Evolutionary conservation across 1,139 yeast species (phyloP).

Genomic region (Debaryomycetaceae sp.): DNA sequence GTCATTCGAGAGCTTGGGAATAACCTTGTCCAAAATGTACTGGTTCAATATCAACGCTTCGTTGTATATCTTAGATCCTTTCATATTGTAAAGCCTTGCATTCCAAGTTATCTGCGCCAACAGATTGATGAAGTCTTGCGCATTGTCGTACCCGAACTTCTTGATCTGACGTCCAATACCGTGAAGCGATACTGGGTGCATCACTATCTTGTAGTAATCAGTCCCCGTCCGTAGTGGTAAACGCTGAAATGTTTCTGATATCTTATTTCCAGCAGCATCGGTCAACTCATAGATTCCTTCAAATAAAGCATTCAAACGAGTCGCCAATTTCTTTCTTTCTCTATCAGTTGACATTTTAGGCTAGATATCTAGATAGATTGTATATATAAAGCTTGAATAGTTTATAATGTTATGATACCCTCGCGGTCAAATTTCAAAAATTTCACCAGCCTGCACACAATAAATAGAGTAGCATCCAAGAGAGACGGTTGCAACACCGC

Average conservation of each 20-base stretch:
- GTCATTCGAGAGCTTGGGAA: constrained; percentile 52
- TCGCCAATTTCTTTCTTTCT: constrained; percentile 40
- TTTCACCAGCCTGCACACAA: neutral
- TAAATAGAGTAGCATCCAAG: too few species aligned
- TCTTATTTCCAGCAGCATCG: constrained; percentile 40
- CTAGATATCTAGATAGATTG: neutral
- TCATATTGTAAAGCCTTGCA: constrained; percentile 78
- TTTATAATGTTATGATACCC: neutral
- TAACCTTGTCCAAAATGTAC: constrained; percentile 49
- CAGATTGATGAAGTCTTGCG: constrained; percentile 72
- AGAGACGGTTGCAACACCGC: too few species aligned
- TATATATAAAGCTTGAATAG: neutral
- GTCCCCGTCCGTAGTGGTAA: constrained; percentile 52
- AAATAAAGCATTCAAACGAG: constrained; percentile 35
- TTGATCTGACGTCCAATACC: constrained; percentile 43
- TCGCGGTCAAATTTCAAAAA: neutral
- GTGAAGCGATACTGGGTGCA: constrained; percentile 43
- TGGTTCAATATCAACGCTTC: constrained; percentile 72
- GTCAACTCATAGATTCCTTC: constrained; percentile 43
- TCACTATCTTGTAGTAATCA: constrained; percentile 44
- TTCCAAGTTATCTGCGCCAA: constrained; percentile 86
- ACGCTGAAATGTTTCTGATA: constrained; percentile 49
- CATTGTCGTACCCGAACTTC: constrained; percentile 50
- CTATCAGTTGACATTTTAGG: constrained; percentile 26
- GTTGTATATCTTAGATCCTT: constrained; percentile 60